A percentile compares a stretch with the other conserved stretches of the same genome.
These are phyloP conservation scores for Alternaria consortialis DNA, from an alignment of 2,329 filamentous ascomycete genomes.

Conservation along the genomic window DNA sequence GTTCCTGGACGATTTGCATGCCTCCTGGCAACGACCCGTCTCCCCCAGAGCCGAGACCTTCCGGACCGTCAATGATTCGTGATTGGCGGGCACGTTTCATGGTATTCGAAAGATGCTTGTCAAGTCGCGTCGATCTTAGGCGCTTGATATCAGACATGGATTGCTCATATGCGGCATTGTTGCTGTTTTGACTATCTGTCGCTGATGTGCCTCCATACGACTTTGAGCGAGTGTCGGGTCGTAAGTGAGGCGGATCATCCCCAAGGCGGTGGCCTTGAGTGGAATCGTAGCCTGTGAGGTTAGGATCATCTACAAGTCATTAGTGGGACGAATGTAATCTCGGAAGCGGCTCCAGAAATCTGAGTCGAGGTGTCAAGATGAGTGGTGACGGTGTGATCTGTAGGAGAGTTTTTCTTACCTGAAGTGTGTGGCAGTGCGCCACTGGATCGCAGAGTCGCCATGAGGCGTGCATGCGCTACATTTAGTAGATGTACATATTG, in stretches of 20 bases:
- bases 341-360: slow-evolving; percentile 41
- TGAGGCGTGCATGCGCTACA: slow-evolving; percentile 86
- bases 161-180: slow-evolving; percentile 80
- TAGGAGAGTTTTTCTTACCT: slow-evolving; percentile 55
- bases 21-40: slow-evolving; percentile 66
- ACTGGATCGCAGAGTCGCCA: slow-evolving; percentile 85
- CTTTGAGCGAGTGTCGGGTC: slow-evolving; percentile 75
- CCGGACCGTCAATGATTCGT: slow-evolving; percentile 88
- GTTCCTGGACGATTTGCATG: slow-evolving; percentile 84
- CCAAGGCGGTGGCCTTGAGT: slow-evolving; percentile 68
- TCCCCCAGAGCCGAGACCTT: slow-evolving; percentile 71
- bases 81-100: slow-evolving; percentile 91
- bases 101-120: slow-evolving; percentile 92
- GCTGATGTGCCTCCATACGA: slow-evolving; percentile 71
- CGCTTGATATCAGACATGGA: slow-evolving; percentile 95
- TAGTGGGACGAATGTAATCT: slow-evolving; percentile 43
- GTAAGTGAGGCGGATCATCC: slow-evolving; percentile 63
- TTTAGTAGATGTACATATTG: slow-evolving; percentile 94
- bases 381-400: slow-evolving; percentile 33
- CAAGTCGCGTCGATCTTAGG: slow-evolving; percentile 89
- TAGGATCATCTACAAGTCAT: slow-evolving; percentile 69
- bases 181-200: slow-evolving; percentile 64
- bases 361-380: slow-evolving; percentile 44
- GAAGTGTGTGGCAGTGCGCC: slow-evolving; percentile 80
- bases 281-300: slow-evolving; percentile 71